Evolutionary conservation across 345 rosid genomes (phyloP).

Genomic region (Gossypioides kirkii): DNA sequence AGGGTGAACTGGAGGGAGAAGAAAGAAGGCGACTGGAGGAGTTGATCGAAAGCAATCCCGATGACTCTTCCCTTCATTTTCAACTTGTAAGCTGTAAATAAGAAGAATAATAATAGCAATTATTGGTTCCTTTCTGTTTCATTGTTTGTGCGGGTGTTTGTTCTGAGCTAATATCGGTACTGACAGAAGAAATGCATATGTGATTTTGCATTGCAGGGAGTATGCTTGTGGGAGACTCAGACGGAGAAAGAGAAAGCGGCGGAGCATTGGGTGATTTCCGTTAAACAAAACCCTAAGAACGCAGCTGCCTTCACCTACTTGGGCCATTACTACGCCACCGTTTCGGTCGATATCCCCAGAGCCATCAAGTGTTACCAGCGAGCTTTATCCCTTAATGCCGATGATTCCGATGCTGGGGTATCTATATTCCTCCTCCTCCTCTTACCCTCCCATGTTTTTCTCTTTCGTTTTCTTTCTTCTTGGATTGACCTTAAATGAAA

Average conservation of each 20-base stretch:
- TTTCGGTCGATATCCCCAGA: conserved; percentile 50
- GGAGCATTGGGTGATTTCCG: conserved; percentile 65
- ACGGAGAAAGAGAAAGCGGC: conserved; percentile 56
- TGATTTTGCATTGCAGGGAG: conserved; percentile 46
- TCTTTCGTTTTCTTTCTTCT: too few relatives aligned
- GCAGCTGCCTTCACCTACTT: conserved; percentile 63
- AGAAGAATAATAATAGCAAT: not conserved
- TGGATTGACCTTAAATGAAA: not conserved
- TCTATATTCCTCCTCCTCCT: not conserved
- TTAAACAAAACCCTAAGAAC: conserved; percentile 62
- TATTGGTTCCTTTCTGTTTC: not conserved
- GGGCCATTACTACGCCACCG: conserved; percentile 63
- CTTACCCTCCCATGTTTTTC: not conserved
- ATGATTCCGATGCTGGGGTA: conserved; percentile 69
- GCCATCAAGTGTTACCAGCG: conserved; percentile 91
- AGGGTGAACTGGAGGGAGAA: conserved; percentile 23
- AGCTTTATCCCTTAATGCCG: conserved; percentile 57
- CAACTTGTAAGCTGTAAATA: conserved; percentile 37
- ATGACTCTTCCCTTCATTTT: conserved; percentile 58
- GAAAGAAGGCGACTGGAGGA: conserved; percentile 37
- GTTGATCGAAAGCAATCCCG: conserved; percentile 56
- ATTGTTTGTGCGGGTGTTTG: not conserved
- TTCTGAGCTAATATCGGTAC: not conserved
- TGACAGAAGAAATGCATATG: not conserved
- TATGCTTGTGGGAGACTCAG: conserved; percentile 54